These are phyloP conservation scores for Cinnamomum micranthum DNA, from an alignment of 164 flowering plant genomes.

Conservation along the genomic window DNA sequence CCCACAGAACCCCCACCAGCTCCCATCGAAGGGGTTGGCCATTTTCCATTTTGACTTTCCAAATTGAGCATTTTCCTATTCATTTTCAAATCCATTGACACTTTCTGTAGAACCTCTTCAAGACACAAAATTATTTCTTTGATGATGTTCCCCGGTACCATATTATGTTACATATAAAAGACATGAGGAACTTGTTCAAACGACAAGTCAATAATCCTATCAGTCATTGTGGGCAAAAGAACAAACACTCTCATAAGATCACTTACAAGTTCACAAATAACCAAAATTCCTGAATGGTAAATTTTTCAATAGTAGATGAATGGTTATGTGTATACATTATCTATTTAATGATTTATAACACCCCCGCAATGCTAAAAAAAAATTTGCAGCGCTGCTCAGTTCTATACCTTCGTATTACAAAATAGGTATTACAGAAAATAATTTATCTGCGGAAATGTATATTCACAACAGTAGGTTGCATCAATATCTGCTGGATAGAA, in stretches of 20 bases:
- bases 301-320: background rate
- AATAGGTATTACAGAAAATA: background rate
- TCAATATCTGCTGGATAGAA: slow-evolving; percentile 82
- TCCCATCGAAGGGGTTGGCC: too few species aligned
- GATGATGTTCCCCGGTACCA: too few species aligned
- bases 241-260: background rate
- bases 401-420: background rate
- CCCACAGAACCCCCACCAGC: too few species aligned
- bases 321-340: background rate
- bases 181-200: too few species aligned
- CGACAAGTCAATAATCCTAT: too few species aligned
- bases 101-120: too few species aligned
- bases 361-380: background rate
- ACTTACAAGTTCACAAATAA: background rate
- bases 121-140: too few species aligned
- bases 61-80: too few species aligned
- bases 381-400: background rate
- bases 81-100: too few species aligned
- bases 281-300: background rate
- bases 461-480: slow-evolving; percentile 83
- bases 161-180: too few species aligned
- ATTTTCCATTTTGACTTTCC: too few species aligned
- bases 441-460: slow-evolving; percentile 77
- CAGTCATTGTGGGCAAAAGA: too few species aligned
- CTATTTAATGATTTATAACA: background rate